Conservation (phyloP, 2,329 filamentous ascomycete genomes). For the Colletotrichum orbiculare region DNA sequence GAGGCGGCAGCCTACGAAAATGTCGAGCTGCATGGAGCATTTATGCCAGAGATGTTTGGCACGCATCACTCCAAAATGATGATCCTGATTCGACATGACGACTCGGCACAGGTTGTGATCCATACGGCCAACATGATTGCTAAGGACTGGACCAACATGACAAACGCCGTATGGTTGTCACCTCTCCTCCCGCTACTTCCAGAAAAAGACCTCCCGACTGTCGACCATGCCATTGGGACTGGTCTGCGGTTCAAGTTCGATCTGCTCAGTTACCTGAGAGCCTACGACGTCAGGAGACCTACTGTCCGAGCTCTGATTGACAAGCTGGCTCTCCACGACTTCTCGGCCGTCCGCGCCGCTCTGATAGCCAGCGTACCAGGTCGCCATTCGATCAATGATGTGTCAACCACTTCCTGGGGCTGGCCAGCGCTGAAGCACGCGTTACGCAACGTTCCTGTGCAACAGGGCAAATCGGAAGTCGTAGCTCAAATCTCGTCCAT, state of each 20-base stretch:
- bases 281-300: slow-evolving; percentile 70
- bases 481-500: slow-evolving; percentile 82
- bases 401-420: slow-evolving; percentile 74
- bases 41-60: slow-evolving; percentile 85
- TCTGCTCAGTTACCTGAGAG: slow-evolving; percentile 76
- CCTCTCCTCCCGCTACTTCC: slow-evolving; percentile 70
- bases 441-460: slow-evolving; percentile 64
- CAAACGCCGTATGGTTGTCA: slow-evolving; percentile 84
- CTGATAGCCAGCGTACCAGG: slow-evolving; percentile 85
- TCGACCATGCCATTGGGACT: slow-evolving; percentile 19
- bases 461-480: slow-evolving; percentile 57
- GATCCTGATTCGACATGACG: slow-evolving; percentile 81
- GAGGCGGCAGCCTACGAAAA: slow-evolving; percentile 72
- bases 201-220: slow-evolving; percentile 1
- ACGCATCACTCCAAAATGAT: slow-evolving; percentile 92
- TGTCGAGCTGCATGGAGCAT: slow-evolving; percentile 77
- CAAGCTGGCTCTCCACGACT: slow-evolving; percentile 73
- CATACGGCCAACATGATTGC: slow-evolving; percentile 94
- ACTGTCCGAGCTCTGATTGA: slow-evolving; percentile 67
- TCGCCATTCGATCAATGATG: slow-evolving; percentile 62
- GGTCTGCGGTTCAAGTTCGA: slow-evolving; percentile 81
- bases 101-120: slow-evolving; percentile 81
- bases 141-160: slow-evolving; percentile 89
- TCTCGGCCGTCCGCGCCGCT: slow-evolving; percentile 73
- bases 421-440: slow-evolving; percentile 76